A percentile compares a stretch with the other conserved stretches of the same genome.
Evolutionary conservation across 1,139 yeast genomes (phyloP).

Genomic region (Sugiyamaella japonica): DNA sequence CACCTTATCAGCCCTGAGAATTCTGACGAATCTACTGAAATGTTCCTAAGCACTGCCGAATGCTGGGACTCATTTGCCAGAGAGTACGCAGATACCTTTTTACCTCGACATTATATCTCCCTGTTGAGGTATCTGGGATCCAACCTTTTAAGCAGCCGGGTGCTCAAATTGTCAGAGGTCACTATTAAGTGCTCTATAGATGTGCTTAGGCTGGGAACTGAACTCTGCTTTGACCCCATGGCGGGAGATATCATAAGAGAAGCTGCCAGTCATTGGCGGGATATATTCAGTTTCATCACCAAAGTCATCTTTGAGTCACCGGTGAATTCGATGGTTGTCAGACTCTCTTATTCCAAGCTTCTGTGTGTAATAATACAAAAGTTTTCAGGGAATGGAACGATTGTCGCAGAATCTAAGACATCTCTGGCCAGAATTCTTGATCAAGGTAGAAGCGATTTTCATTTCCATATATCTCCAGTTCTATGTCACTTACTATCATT

Average conservation of each 20-base stretch:
- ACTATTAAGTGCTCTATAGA: constrained; percentile 11
- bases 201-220: constrained; percentile 10
- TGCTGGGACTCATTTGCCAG: neutral
- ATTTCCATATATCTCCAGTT: neutral
- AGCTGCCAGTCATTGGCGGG: constrained; percentile 11
- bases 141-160: constrained; percentile 9
- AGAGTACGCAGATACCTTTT: neutral
- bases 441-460: constrained; percentile 1
- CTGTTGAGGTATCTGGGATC: constrained; percentile 16
- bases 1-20: neutral
- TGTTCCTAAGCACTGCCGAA: constrained; percentile 1
- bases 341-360: constrained; percentile 4
- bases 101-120: neutral
- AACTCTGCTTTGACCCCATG: neutral
- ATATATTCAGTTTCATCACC: constrained; percentile 13
- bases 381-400: neutral
- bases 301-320: constrained; percentile 15
- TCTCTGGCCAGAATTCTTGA: neutral
- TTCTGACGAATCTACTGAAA: neutral
- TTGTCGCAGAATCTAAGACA: neutral
- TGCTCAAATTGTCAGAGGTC: constrained; percentile 17
- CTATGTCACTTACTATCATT: neutral
- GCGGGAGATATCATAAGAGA: neutral
- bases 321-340: constrained; percentile 1
- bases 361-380: neutral